Evolutionary conservation across 495 filamentous ascomycete genomes (phyloP).

Genomic region (Aspergillus bertholletiae): DNA sequence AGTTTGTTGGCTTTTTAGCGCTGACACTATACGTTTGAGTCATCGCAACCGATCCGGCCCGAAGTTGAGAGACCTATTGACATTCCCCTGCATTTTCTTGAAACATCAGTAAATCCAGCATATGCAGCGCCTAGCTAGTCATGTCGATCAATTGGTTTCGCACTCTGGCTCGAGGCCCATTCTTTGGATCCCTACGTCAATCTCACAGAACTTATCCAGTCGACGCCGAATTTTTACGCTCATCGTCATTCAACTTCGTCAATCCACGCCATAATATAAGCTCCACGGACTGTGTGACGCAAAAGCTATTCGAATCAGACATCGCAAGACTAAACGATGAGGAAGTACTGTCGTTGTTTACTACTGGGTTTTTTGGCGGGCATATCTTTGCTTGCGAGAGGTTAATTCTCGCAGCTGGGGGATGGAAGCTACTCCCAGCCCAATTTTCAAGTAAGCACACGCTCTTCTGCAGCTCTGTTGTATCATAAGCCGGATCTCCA

Average conservation of each 20-base stretch:
- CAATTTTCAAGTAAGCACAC: conserved; percentile 9
- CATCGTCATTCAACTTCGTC: conserved; percentile 6
- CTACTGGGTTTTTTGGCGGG: conserved; percentile 15
- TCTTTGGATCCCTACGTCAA: conserved; percentile 12
- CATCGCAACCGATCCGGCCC: not conserved
- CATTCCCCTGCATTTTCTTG: not conserved
- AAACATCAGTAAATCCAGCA: not conserved
- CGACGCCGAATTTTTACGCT: conserved; percentile 11
- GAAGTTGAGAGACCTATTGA: not conserved
- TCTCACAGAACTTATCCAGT: conserved; percentile 6
- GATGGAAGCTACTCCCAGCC: conserved; percentile 10
- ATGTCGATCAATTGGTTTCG: not conserved
- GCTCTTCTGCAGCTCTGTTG: not conserved
- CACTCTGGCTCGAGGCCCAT: not conserved
- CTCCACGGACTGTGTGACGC: conserved; percentile 11
- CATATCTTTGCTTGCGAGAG: conserved; percentile 17
- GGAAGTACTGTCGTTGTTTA: conserved; percentile 14
- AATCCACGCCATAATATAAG: conserved; percentile 16
- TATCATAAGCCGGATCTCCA: not conserved
- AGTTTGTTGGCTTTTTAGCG: too few relatives aligned
- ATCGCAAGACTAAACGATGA: conserved; percentile 14
- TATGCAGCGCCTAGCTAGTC: too few relatives aligned
- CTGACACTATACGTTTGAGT: not conserved
- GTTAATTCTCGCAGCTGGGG: conserved; percentile 7
- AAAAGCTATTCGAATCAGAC: conserved; percentile 8